A percentile compares a stretch with the other conserved stretches of the same genome.
Evolutionary conservation across 2,329 filamentous ascomycete genomes (phyloP).

Genomic region (Trichoderma brevicompactum): DNA sequence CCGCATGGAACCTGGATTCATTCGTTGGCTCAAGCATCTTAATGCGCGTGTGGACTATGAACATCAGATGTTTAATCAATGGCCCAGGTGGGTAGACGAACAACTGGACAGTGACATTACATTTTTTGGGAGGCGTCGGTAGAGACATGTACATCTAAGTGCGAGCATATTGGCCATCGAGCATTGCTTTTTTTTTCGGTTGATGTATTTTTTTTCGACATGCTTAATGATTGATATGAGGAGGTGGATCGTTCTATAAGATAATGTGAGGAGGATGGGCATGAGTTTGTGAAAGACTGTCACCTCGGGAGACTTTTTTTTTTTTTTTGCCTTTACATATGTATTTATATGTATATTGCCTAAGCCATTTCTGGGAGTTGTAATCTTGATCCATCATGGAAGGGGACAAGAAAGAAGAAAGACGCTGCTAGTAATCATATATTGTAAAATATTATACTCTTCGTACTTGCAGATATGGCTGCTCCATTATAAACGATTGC

Average conservation of each 20-base stretch:
- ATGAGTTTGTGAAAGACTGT: background rate
- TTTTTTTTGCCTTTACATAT: background rate
- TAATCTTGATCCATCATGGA: no score
- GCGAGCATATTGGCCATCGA: background rate
- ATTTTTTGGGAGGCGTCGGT: conserved; percentile 49
- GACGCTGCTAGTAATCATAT: no score
- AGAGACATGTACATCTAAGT: background rate
- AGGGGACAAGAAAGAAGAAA: no score
- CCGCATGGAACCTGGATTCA: conserved; percentile 49
- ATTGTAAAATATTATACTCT: no score
- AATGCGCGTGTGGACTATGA: conserved; percentile 53
- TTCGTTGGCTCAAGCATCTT: conserved; percentile 56
- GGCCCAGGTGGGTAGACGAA: conserved; percentile 60
- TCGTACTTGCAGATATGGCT: no score
- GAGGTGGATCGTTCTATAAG: background rate
- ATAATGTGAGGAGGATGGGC: background rate
- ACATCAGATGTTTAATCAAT: conserved; percentile 53
- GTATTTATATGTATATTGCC: no score
- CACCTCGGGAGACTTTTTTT: background rate
- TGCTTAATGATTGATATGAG: background rate
- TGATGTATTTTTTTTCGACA: background rate
- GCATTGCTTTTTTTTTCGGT: background rate
- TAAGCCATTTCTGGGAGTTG: no score
- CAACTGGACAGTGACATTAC: conserved; percentile 51
- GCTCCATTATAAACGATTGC: no score